Evolutionary conservation across 2,329 filamentous ascomycete genomes (phyloP), one percentile per base, ranked within the genome.

Genomic region (Xylaria sp.): DNA sequence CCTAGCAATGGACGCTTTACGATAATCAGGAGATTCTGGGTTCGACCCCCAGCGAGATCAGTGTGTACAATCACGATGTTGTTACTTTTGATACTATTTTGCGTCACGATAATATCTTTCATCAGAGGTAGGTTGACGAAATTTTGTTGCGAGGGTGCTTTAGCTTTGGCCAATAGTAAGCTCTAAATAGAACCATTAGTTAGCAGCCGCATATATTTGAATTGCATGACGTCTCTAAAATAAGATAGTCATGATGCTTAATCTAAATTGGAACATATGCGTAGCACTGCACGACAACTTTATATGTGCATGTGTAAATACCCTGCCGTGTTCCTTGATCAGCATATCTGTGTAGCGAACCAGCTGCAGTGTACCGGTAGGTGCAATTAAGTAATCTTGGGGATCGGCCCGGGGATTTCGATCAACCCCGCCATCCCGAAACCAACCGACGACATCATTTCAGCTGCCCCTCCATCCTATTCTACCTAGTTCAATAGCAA

Each of bases 41-140:
- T 66, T 68, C 65, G 62, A 64, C 54, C 66, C 65, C 59, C 58
- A 65, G 62, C 65, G 65, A 70, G 68, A 40, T 68, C 62, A 68
- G 17, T 31, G 28, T 17, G 5, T 7, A 20, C 28, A 33, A 36
- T 3, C 3, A 5, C 4, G 28, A 7, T 13, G 6, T 9, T 31
- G 13, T 7, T 31, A 9, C 33, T 33, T 31, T 53, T n/a, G 6
- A n/a, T 33, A 53, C 3, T 31, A 6, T n/a, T 53, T n/a, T 51
- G 23, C 17, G 7, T 53, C 44, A 31, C n/a, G 17, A 26, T n/a
- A n/a, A 10, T 53, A 4, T 33, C 13, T 53, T n/a, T 33, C 4
- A n/a, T 33, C 4, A n/a, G 15, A 2, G 26, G 15, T 28, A 48
- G 15, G 44, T 26, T 6, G 44, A 44, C 7, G 17, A 20, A 10